Evolutionary conservation across 2,329 filamentous ascomycete genomes (phyloP).

Genomic region (Penicillium aurantiogriseum): DNA sequence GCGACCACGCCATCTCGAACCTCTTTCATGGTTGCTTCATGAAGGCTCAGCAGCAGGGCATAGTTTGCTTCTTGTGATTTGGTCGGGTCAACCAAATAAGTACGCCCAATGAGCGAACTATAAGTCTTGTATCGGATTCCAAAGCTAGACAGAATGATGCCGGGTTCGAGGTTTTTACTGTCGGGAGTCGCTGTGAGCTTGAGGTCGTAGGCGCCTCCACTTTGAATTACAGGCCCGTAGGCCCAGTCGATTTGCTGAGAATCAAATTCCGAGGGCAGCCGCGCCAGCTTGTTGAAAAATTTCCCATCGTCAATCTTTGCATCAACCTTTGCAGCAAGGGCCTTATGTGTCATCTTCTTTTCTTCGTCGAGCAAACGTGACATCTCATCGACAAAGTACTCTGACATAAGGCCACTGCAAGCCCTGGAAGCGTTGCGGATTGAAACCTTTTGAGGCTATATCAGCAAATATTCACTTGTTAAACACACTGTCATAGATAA

Average conservation of each 20-base stretch:
- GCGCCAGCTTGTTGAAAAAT: conserved; percentile 83
- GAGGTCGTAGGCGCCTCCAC: conserved; percentile 91
- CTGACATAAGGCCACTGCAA: conserved; percentile 89
- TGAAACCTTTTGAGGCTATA: conserved; percentile 56
- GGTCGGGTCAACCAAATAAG: conserved; percentile 94
- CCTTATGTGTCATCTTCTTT: conserved; percentile 91
- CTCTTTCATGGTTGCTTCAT: conserved; percentile 87
- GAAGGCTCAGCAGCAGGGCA: conserved; percentile 78
- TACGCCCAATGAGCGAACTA: conserved; percentile 85
- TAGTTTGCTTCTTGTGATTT: conserved; percentile 95
- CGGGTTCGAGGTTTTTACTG: conserved; percentile 79
- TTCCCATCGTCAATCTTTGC: conserved; percentile 89
- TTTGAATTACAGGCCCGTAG: conserved; percentile 85
- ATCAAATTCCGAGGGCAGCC: conserved; percentile 84
- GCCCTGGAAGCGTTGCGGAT: conserved; percentile 94
- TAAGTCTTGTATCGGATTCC: conserved; percentile 96
- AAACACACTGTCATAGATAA: conserved; percentile 1
- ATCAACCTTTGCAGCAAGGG: conserved; percentile 81
- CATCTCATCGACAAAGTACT: conserved; percentile 98
- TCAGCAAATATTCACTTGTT: conserved; percentile 14
- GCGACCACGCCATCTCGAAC: conserved; percentile 80
- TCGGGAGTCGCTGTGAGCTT: conserved; percentile 76
- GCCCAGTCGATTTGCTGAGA: conserved; percentile 89
- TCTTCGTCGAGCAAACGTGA: conserved; percentile 92
- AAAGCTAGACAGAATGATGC: conserved; percentile 89